phyloP scores from a whole-genome alignment of 2,329 filamentous ascomycete species.

The Ascochyta clinopodiicola region DNA sequence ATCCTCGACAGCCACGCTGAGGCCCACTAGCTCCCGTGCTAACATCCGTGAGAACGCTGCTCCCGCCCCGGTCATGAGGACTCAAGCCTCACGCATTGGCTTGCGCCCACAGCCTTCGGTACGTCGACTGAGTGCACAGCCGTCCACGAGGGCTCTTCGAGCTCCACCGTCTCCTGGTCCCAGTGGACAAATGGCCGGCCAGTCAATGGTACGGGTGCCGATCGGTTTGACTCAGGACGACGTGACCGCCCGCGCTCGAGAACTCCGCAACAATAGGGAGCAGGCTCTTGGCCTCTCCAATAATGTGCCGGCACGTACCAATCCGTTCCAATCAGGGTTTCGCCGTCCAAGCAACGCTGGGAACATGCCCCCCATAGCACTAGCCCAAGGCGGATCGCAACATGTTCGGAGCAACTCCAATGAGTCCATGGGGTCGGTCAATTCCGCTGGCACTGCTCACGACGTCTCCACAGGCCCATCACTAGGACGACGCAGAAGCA shows the following conservation, averaged over 20 bases:
- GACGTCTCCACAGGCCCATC: slow-evolving; percentile 35
- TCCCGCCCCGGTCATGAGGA: slow-evolving; percentile 27
- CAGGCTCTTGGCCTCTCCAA: slow-evolving; percentile 39
- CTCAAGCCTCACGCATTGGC: slow-evolving; percentile 46
- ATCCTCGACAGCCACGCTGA: slow-evolving; percentile 48
- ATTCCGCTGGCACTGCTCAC: slow-evolving; percentile 39
- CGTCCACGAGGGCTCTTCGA: slow-evolving; percentile 46
- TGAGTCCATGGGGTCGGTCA: slow-evolving; percentile 38
- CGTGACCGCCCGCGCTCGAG: slow-evolving; percentile 42
- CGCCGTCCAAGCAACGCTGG: slow-evolving; percentile 36
- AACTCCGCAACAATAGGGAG: slow-evolving; percentile 46
- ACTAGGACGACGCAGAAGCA: slow-evolving; percentile 45
- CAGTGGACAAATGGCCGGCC: slow-evolving; percentile 20
- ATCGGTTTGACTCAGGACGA: slow-evolving; percentile 44
- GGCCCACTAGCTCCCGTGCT: slow-evolving; percentile 42
- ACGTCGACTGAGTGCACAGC: slow-evolving; percentile 43
- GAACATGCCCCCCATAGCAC: slow-evolving; percentile 22
- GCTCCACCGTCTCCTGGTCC: slow-evolving; percentile 40
- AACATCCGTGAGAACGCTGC: slow-evolving; percentile 40
- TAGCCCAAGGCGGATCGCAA: slow-evolving; percentile 20
- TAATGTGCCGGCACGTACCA: slow-evolving; percentile 40
- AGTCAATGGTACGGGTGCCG: slow-evolving; percentile 18
- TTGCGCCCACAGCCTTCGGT: slow-evolving; percentile 47
- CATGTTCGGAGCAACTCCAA: slow-evolving; percentile 44
- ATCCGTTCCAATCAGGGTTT: slow-evolving; percentile 44